Evolutionary conservation across 73 alveolate genomes (phyloP), one percentile per base, ranked within the genome.

Genomic region (Paramecium pentaurelia): DNA sequence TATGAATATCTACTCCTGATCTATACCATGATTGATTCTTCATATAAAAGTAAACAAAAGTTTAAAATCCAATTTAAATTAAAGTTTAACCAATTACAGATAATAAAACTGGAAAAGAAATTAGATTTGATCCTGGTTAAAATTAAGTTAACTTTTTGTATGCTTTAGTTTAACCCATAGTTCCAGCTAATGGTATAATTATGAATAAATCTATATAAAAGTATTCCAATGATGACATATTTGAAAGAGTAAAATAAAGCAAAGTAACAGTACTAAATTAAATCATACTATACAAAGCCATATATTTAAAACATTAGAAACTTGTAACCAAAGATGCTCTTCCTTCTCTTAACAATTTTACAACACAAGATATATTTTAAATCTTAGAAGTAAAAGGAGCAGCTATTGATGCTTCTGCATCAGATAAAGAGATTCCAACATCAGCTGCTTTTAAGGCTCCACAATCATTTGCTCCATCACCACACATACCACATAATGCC

Each of bases 401-500:
- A 6, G 99, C 99, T 45, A 98, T 97, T 6, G 99, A 95, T 18
- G 99, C 99, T 75, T 97, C 99, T 37, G 99, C 99, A 30, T 96
- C 98, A 18, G 99, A 96, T 8, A 98, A 93, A 10, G 99, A 96
- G 8, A 98, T 89, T 14, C 99, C 99, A 10, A 96, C 97, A 95
- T 98, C 99, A 6, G 99, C 99, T 9, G 97, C 96, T 85, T 97
- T 97, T 60, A 98, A 88, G 1, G 99, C 99, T 6, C 98, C 99
- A 83, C 99, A 98, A 90, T 98, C 99, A 94, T 98, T 98, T n/a
- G 99, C 99, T 30, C 99, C 99, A 93, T 98, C 99, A 10, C 99
- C 99, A 59, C 99, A 96, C 99, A 98, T 98, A n/a, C 99, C 99
- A 36, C 98, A 88, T 6, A 88, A 27, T 1, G 95, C 96, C 34